Base-by-base conservation (phyloP, 2,329 filamentous ascomycete species). In the Colletotrichum tamarilloi region DNA sequence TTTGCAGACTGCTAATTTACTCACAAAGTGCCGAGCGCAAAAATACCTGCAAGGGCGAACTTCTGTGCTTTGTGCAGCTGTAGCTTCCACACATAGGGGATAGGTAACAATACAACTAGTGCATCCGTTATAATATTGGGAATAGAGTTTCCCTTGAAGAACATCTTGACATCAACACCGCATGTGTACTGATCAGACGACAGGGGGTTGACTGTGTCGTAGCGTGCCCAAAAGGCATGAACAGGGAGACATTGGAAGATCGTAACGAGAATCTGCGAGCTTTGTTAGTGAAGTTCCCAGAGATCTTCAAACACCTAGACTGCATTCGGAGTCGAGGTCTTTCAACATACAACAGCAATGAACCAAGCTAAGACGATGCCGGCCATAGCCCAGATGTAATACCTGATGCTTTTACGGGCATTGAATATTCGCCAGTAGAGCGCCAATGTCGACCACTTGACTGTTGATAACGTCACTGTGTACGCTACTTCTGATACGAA, bases 81-180 rank as follows among this genome's bases (percentile, higher is more conserved):
- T 3, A 82, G 69, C 19, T 65, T 75, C 60, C 76, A 79, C 14
- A 81, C 74, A 28, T 79, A 76, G 2, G 78, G 79, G 1, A 80
- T 67, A 1, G 81, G 81, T 1, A 81, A 66, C 1, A 73, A 22
- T 16, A 82, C 74, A 22, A 81, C 78, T 11, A 79, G 22, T 1
- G 78, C 55, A 32, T 81, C 79, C 2, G 77, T 78, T 4, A 77
- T 68, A 22, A 81, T 78, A 53, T 78, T 79, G 1, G 78, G 76
- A 9, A 80, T 76, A 2, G 77, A 75, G 58, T 80, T 81, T 2
- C 75, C 76, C 57, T 77, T 78, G 59, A 80, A 80, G 67, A 80
- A 79, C 4, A 74, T 74, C 30, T 55, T 74, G 6, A 74, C 52
- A 12, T 76, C 59, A 6, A 80, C 71, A 59, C 60, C 57, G 22